Conservation (phyloP, 164 flowering plant genomes). For the Warburgia ugandensis region DNA sequence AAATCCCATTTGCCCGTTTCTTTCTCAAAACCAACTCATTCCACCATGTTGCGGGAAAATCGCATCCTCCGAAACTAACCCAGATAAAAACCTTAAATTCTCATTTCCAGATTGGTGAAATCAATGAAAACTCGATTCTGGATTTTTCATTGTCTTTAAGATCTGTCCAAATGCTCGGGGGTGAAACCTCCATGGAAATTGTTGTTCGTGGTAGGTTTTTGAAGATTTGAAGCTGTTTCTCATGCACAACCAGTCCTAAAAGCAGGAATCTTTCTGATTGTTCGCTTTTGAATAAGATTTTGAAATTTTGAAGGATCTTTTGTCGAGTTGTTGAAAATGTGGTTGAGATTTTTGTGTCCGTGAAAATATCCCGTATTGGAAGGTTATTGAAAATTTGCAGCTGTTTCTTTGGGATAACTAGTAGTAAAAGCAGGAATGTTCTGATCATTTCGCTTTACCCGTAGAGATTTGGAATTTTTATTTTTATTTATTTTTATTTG, state of each 20-base stretch:
- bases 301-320: not conserved
- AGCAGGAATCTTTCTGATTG: too few relatives aligned
- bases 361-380: not conserved
- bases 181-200: slow-evolving; percentile 31
- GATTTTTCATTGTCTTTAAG: not conserved
- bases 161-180: slow-evolving; percentile 6
- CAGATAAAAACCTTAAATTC: slow-evolving; percentile 13
- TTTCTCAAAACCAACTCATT: slow-evolving; percentile 10
- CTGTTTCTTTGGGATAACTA: too few relatives aligned
- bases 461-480: not conserved
- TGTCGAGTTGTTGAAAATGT: not conserved
- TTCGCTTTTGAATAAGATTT: not conserved
- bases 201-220: slow-evolving; percentile 22
- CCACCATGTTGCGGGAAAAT: slow-evolving; percentile 13
- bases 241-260: too few relatives aligned
- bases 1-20: not conserved
- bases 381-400: not conserved
- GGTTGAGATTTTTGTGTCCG: not conserved
- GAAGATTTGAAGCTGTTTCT: not conserved
- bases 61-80: slow-evolving; percentile 1
- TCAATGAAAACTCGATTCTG: not conserved
- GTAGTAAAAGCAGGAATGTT: too few relatives aligned
- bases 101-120: not conserved
- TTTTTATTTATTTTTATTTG: not conserved
- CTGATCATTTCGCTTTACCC: not conserved